Conservation (phyloP, 805 yeast species). For the Pichia occidentalis region DNA sequence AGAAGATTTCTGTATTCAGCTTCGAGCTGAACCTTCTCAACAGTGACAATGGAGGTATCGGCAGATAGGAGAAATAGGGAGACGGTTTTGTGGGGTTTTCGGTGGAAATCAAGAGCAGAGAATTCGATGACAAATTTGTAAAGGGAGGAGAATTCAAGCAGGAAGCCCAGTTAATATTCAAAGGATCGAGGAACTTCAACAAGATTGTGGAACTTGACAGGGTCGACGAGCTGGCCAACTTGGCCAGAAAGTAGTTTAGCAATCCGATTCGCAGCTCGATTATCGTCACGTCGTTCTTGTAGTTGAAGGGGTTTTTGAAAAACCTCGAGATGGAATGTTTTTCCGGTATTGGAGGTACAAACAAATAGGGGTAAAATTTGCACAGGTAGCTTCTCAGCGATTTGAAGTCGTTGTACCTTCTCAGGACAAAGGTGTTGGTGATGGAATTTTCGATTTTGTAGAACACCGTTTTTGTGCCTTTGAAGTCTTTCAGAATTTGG, state of each 20-base stretch:
- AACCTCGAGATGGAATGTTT: constrained; percentile 50
- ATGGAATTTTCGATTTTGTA: constrained; percentile 22
- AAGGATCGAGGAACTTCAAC: constrained; percentile 45
- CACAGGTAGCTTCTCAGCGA: constrained; percentile 65
- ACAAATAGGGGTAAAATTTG: constrained; percentile 73
- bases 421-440: constrained; percentile 31
- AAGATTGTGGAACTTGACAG: constrained; percentile 34
- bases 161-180: constrained; percentile 45
- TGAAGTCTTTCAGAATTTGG: constrained; percentile 23
- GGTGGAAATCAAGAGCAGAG: constrained; percentile 44
- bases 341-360: constrained; percentile 94
- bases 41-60: constrained; percentile 32
- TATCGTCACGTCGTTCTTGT: constrained; percentile 26
- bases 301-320: constrained; percentile 28
- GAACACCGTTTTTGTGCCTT: constrained; percentile 27
- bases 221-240: constrained; percentile 31
- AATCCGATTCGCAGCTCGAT: constrained; percentile 45
- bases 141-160: constrained; percentile 33
- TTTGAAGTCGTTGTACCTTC: constrained; percentile 91
- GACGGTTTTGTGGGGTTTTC: constrained; percentile 41
- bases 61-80: constrained; percentile 45
- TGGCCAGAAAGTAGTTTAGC: constrained; percentile 38
- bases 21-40: constrained; percentile 24
- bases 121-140: constrained; percentile 40
- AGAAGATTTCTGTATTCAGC: constrained; percentile 22